These are phyloP conservation scores for Aaosphaeria pasadenensis DNA, from an alignment of 2,329 filamentous ascomycete genomes.

Conservation along the genomic window DNA sequence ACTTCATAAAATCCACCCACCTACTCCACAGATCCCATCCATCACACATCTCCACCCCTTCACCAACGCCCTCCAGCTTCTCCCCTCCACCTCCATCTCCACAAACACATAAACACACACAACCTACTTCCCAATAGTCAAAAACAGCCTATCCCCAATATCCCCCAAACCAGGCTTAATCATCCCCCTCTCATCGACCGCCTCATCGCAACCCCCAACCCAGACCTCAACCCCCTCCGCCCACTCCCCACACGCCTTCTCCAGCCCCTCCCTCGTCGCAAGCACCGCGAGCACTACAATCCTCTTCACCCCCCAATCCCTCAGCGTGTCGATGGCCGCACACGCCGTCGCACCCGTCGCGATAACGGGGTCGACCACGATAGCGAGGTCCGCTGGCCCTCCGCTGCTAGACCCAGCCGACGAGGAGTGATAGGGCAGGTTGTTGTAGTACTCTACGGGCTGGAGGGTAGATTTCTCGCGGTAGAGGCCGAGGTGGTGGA, in stretches of 20 bases:
- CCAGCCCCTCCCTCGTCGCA: constrained; percentile 68
- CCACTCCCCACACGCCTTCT: constrained; percentile 73
- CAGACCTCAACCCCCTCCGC: constrained; percentile 72
- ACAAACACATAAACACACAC: neutral
- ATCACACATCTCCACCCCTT: too few species aligned
- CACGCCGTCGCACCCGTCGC: constrained; percentile 88
- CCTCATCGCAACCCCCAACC: constrained; percentile 44
- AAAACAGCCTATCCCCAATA: constrained; percentile 83
- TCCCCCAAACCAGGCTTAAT: constrained; percentile 87
- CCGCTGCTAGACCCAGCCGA: constrained; percentile 34
- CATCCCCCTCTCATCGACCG: constrained; percentile 65
- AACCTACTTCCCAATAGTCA: constrained; percentile 77
- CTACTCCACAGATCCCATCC: too few species aligned
- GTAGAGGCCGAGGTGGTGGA: constrained; percentile 94
- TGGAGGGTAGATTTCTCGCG: constrained; percentile 83
- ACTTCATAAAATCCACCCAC: too few species aligned
- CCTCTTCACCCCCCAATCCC: constrained; percentile 85
- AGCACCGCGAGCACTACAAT: constrained; percentile 76
- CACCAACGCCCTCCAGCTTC: too few species aligned
- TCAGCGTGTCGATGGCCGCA: constrained; percentile 83
- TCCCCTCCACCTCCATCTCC: too few species aligned
- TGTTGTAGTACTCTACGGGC: constrained; percentile 97
- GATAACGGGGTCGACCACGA: constrained; percentile 88
- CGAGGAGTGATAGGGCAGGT: constrained; percentile 72
- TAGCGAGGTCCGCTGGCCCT: constrained; percentile 61